Conservation (phyloP, 306 rosid genomes). For the Luffa acutangula region DNA sequence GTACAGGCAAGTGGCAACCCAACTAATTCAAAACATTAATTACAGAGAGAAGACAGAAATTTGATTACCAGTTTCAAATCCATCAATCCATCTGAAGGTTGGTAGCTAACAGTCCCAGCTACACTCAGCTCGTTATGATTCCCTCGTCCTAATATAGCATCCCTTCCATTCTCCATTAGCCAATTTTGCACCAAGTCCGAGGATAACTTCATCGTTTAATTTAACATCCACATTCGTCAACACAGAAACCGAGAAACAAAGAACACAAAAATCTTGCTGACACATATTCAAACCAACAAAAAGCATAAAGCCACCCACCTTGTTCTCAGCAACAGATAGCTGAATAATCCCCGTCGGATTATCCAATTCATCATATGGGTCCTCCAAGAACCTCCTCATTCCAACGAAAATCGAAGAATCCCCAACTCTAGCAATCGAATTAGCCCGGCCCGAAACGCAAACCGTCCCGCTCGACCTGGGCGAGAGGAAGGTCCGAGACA, state of each 20-base stretch:
- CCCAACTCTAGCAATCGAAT: constrained; percentile 22
- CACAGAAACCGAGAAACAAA: neutral
- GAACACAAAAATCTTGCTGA: constrained; percentile 1
- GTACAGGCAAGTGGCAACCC: neutral
- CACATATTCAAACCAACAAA: constrained; percentile 1
- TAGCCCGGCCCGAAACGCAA: constrained; percentile 43
- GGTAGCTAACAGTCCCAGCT: constrained; percentile 29
- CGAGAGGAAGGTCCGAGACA: constrained; percentile 43
- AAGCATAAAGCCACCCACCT: constrained; percentile 32
- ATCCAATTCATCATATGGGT: constrained; percentile 41
- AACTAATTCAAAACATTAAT: neutral
- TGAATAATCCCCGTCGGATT: constrained; percentile 70
- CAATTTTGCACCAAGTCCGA: constrained; percentile 60
- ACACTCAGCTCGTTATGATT: constrained; percentile 18
- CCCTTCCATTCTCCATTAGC: constrained; percentile 41
- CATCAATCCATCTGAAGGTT: constrained; percentile 36
- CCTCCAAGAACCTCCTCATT: constrained; percentile 37
- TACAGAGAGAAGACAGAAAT: neutral
- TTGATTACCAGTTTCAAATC: constrained; percentile 41
- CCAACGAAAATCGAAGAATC: constrained; percentile 45
- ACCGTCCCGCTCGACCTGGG: constrained; percentile 37
- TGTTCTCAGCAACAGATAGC: constrained; percentile 57
- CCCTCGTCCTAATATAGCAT: constrained; percentile 31
- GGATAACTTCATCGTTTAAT: constrained; percentile 33
- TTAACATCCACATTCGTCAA: neutral